A percentile compares a stretch with the other conserved stretches of the same genome.
Conservation (phyloP, 2,329 filamentous ascomycete genomes). For the Fusarium denticulatum region DNA sequence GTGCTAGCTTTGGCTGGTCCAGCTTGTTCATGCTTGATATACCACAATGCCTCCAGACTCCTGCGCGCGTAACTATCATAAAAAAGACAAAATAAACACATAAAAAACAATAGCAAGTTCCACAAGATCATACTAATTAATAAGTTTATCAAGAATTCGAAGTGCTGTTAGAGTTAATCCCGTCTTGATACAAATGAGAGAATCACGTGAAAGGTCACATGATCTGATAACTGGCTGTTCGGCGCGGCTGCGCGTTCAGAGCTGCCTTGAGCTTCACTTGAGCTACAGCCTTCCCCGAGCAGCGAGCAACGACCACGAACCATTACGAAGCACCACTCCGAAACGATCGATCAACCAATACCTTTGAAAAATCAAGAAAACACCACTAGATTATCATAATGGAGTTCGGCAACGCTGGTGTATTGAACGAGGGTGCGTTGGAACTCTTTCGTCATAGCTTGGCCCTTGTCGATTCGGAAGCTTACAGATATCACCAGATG, state of each 20-base stretch:
- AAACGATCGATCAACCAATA: not conserved
- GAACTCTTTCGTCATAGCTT: conserved; percentile 37
- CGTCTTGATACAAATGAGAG: not conserved
- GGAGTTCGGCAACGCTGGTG: conserved; percentile 72
- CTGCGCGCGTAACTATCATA: not conserved
- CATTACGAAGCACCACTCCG: conserved; percentile 33
- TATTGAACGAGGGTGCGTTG: conserved; percentile 69
- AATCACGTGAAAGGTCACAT: conserved; percentile 37
- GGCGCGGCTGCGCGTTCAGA: conserved; percentile 56
- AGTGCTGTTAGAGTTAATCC: not conserved
- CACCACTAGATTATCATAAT: conserved; percentile 50
- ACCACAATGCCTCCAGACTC: not conserved
- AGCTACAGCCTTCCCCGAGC: conserved; percentile 50
- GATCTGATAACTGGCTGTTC: conserved; percentile 10
- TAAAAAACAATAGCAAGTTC: not conserved
- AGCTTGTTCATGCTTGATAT: conserved; percentile 11
- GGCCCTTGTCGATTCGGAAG: conserved; percentile 29
- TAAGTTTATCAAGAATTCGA: not conserved
- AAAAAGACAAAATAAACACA: not conserved
- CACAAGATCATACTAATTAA: not conserved
- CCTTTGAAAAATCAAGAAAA: not conserved
- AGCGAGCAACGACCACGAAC: conserved; percentile 40
- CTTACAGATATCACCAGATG: conserved; percentile 71
- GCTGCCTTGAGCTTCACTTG: conserved; percentile 57
- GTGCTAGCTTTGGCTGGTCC: conserved; percentile 38